Evolutionary conservation across 345 rosid genomes (phyloP).

Genomic region (Eucalyptus tenuipes): DNA sequence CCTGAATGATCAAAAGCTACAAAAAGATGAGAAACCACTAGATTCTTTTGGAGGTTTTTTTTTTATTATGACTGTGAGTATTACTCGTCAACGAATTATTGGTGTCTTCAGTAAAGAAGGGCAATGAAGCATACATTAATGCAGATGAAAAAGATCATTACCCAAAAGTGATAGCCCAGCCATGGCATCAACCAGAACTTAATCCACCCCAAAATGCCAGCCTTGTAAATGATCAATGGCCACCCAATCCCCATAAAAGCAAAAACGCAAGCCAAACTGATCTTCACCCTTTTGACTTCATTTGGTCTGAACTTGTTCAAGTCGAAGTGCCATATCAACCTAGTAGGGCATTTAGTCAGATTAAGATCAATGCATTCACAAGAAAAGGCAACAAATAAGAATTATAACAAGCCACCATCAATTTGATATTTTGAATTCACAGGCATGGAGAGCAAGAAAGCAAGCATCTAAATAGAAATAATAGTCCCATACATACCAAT

Average conservation of each 20-base stretch:
- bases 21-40: not conserved
- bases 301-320: slow-evolving; percentile 75
- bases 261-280: slow-evolving; percentile 89
- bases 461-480: not conserved
- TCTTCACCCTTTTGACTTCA: slow-evolving; percentile 75
- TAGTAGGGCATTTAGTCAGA: slow-evolving; percentile 1
- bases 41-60: not conserved
- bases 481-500: slow-evolving; percentile 33
- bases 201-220: slow-evolving; percentile 82
- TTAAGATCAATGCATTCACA: not conserved
- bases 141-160: slow-evolving; percentile 8
- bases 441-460: not conserved
- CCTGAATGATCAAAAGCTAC: not conserved
- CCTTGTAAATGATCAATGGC: slow-evolving; percentile 77
- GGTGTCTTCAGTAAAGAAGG: not conserved
- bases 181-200: slow-evolving; percentile 97
- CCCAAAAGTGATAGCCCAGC: slow-evolving; percentile 96
- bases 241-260: slow-evolving; percentile 93
- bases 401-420: not conserved
- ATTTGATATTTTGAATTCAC: not conserved
- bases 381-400: not conserved
- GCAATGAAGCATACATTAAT: not conserved
- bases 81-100: not conserved
- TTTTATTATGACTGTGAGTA: not conserved
- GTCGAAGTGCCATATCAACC: slow-evolving; percentile 83